These are phyloP conservation scores for Glycine latifolia DNA, from an alignment of 306 rosid genomes.

Conservation along the genomic window DNA sequence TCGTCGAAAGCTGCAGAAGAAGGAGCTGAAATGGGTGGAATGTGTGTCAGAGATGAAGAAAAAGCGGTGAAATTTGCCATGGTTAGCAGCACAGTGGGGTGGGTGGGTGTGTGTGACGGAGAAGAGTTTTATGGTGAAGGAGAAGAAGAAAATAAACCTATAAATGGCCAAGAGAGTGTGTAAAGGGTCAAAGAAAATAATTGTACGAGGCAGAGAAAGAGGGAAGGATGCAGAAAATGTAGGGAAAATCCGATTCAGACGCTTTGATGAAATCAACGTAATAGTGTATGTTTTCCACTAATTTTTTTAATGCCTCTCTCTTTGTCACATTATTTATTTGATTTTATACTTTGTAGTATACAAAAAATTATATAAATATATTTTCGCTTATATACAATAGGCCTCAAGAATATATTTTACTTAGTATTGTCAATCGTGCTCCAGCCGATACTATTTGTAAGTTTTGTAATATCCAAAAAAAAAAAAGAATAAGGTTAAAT, in stretches of 20 bases:
- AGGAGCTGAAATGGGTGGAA: slow-evolving; percentile 48
- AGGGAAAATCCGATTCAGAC: slow-evolving; percentile 72
- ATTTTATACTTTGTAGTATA: too few relatives aligned
- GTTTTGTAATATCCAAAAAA: too few relatives aligned
- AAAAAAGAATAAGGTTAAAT: not conserved
- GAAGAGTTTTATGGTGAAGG: not conserved
- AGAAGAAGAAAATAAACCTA: slow-evolving; percentile 60
- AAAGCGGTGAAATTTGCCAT: slow-evolving; percentile 59
- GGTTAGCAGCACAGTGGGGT: slow-evolving; percentile 22
- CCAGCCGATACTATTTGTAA: too few relatives aligned
- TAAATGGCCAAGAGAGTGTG: slow-evolving; percentile 34
- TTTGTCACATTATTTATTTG: too few relatives aligned
- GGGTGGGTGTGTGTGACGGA: not conserved
- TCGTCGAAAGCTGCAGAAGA: slow-evolving; percentile 58
- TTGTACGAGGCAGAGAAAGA: slow-evolving; percentile 24
- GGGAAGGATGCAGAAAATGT: slow-evolving; percentile 51
- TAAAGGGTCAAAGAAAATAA: slow-evolving; percentile 57
- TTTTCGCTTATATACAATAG: too few relatives aligned
- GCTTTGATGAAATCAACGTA: slow-evolving; percentile 66
- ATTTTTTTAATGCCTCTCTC: too few relatives aligned
- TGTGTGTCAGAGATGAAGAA: slow-evolving; percentile 46
- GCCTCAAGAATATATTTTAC: too few relatives aligned
- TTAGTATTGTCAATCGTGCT: too few relatives aligned
- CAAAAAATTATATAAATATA: too few relatives aligned
- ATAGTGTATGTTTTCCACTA: too few relatives aligned